These are phyloP conservation scores for Plasmodium relictum DNA, from an alignment of 169 alveolate species.

Conservation along the genomic window DNA sequence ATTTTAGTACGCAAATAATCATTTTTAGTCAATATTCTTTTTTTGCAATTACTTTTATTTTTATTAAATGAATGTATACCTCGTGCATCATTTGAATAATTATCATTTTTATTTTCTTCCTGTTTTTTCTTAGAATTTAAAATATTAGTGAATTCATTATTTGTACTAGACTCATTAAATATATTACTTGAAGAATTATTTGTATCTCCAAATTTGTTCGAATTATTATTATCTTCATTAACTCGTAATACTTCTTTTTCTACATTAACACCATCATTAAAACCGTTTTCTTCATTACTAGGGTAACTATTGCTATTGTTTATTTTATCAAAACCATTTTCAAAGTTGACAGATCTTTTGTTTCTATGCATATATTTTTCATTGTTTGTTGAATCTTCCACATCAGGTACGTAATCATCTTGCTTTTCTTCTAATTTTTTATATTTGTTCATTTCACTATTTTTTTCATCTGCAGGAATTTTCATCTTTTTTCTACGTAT, in stretches of 20 bases:
- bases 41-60: conserved; percentile 1
- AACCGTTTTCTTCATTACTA: not conserved
- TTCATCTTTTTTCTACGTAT: no score
- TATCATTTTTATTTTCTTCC: not conserved
- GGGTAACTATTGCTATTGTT: not conserved
- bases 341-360: conserved; percentile 13
- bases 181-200: no score
- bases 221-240: not conserved
- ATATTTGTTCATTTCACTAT: not conserved
- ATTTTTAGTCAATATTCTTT: not conserved
- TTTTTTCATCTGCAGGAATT: not conserved
- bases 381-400: not conserved
- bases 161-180: no score
- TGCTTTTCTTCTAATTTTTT: not conserved
- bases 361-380: not conserved
- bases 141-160: no score
- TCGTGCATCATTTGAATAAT: not conserved
- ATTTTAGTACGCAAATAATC: not conserved
- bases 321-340: not conserved
- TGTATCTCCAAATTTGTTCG: not conserved
- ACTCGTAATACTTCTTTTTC: not conserved
- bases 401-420: not conserved
- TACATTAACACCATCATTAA: not conserved
- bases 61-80: not conserved
- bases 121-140: not conserved